Evolutionary conservation across 1,284 basidiomycete species (phyloP).

Genomic region (Caloboletus inedulis): DNA sequence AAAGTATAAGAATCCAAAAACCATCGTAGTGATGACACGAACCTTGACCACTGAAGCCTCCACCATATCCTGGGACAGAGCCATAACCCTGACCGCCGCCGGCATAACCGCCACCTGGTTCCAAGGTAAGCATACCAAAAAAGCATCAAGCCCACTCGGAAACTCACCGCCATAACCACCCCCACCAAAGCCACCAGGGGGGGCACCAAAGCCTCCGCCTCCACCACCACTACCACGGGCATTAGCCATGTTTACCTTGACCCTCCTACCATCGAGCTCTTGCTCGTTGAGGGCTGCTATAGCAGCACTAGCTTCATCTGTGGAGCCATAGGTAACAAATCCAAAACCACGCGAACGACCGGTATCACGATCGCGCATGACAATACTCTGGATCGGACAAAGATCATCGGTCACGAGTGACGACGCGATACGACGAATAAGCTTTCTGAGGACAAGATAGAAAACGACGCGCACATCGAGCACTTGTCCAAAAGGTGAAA

Average conservation of each 20-base stretch:
- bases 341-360: conserved; percentile 96
- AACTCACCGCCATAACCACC: conserved; percentile 23
- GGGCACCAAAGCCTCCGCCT: conserved; percentile 24
- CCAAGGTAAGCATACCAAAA: not conserved
- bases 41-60: conserved; percentile 18
- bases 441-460: conserved; percentile 31
- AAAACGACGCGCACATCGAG: conserved; percentile 67
- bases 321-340: conserved; percentile 77
- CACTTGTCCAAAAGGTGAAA: conserved; percentile 64
- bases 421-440: conserved; percentile 19
- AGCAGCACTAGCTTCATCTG: conserved; percentile 74
- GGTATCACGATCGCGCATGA: conserved; percentile 98
- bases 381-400: conserved; percentile 65
- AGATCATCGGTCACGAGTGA: conserved; percentile 4
- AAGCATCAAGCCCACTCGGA: not conserved
- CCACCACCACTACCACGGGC: conserved; percentile 58
- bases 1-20: not conserved
- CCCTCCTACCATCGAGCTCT: conserved; percentile 90
- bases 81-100: conserved; percentile 18
- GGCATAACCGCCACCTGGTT: conserved; percentile 18
- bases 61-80: conserved; percentile 24
- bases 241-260: conserved; percentile 95
- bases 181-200: conserved; percentile 27
- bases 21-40: not conserved
- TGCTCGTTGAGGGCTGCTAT: conserved; percentile 84